A percentile compares a stretch with the other conserved stretches of the same genome.
Evolutionary conservation across 2,329 filamentous ascomycete species (phyloP).

Genomic region (Fusarium pilosicola): DNA sequence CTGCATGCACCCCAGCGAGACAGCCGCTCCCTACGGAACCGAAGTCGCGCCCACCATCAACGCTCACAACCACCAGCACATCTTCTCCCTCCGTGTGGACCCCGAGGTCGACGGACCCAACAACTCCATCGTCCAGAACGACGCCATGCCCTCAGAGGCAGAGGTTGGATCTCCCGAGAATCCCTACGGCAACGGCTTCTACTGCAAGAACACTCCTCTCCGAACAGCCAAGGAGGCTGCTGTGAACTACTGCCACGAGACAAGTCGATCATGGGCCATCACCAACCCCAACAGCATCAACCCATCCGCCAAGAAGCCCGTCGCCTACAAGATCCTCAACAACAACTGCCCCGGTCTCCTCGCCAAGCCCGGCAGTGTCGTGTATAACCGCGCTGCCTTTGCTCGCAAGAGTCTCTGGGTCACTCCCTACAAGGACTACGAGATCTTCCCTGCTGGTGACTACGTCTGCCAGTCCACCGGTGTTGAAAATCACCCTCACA

Average conservation of each 20-base stretch:
- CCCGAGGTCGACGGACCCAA: conserved; percentile 70
- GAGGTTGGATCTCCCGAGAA: conserved; percentile 85
- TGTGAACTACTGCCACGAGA: conserved; percentile 83
- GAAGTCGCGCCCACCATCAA: conserved; percentile 71
- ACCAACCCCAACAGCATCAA: conserved; percentile 84
- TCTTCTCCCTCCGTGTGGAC: conserved; percentile 74
- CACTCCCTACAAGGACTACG: conserved; percentile 74
- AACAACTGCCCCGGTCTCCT: conserved; percentile 81
- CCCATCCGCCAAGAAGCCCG: conserved; percentile 84
- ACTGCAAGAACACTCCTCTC: conserved; percentile 82
- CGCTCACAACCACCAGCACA: conserved; percentile 76
- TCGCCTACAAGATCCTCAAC: conserved; percentile 89
- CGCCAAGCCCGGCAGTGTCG: conserved; percentile 84
- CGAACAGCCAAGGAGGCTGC: conserved; percentile 73
- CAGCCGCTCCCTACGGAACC: conserved; percentile 66
- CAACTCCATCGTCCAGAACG: conserved; percentile 77
- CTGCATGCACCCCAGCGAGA: conserved; percentile 53
- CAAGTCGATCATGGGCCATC: conserved; percentile 90
- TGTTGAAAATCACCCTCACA: conserved; percentile 66
- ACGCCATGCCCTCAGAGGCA: conserved; percentile 75
- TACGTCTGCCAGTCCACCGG: conserved; percentile 91
- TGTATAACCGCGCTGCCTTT: conserved; percentile 90
- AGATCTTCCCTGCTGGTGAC: conserved; percentile 85
- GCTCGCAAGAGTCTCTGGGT: conserved; percentile 61
- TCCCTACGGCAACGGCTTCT: conserved; percentile 90